These are phyloP conservation scores for Citrus sinensis DNA, from an alignment of 345 rosid species.

Conservation along the genomic window DNA sequence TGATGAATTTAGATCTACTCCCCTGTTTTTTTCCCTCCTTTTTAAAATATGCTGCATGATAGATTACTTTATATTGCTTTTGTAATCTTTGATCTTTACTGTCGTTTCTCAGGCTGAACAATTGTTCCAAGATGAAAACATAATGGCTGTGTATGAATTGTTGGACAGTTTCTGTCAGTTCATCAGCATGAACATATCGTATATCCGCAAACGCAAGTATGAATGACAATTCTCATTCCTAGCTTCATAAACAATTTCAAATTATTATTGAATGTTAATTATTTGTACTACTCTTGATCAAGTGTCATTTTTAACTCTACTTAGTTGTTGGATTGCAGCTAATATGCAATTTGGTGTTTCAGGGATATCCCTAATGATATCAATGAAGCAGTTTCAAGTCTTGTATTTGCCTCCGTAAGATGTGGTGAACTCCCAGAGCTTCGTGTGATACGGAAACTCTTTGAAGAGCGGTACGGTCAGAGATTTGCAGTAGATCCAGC, in stretches of 20 bases:
- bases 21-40: background rate
- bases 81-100: background rate
- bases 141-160: slow-evolving; percentile 43
- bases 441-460: slow-evolving; percentile 50
- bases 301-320: background rate
- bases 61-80: background rate
- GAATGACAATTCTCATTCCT: background rate
- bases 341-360: slow-evolving; percentile 7
- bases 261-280: background rate
- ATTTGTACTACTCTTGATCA: background rate
- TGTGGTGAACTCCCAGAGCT: slow-evolving; percentile 87
- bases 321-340: background rate
- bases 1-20: background rate
- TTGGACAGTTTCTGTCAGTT: slow-evolving; percentile 64
- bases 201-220: slow-evolving; percentile 62
- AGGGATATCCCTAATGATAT: slow-evolving; percentile 71
- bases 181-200: slow-evolving; percentile 47
- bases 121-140: slow-evolving; percentile 51
- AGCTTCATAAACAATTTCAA: background rate
- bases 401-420: slow-evolving; percentile 76
- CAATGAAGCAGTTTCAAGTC: slow-evolving; percentile 87
- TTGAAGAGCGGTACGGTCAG: slow-evolving; percentile 68
- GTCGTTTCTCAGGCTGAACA: slow-evolving; percentile 46
- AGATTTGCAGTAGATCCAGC: slow-evolving; percentile 44
- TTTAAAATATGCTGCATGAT: background rate